Evolutionary conservation across 2,329 filamentous ascomycete genomes (phyloP).

Genomic region (Microsporum audouinii): DNA sequence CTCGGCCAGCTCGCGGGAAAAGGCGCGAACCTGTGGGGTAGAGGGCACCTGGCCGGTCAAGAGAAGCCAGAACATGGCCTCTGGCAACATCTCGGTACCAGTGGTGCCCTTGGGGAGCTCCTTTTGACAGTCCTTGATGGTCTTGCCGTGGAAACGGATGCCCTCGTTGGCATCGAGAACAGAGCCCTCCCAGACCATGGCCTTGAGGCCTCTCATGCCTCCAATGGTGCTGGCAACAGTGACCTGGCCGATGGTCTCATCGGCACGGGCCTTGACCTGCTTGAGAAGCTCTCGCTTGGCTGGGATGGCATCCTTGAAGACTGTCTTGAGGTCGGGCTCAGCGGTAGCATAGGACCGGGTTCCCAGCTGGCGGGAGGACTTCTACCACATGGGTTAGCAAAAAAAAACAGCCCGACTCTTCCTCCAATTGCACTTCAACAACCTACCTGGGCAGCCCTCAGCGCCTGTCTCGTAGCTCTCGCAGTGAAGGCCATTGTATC

Average conservation of each 20-base stretch:
- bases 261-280: slow-evolving; percentile 75
- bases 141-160: slow-evolving; percentile 94
- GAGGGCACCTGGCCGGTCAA: slow-evolving; percentile 86
- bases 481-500: slow-evolving; percentile 25
- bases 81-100: slow-evolving; percentile 84
- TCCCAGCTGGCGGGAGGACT: slow-evolving; percentile 15
- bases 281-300: slow-evolving; percentile 88
- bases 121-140: slow-evolving; percentile 94
- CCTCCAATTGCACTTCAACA: background rate
- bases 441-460: slow-evolving; percentile 29
- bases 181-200: slow-evolving; percentile 98
- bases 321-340: slow-evolving; percentile 82
- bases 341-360: slow-evolving; percentile 45
- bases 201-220: slow-evolving; percentile 94
- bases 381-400: slow-evolving; percentile 3
- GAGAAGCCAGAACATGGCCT: slow-evolving; percentile 99
- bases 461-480: slow-evolving; percentile 30
- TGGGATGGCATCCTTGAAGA: slow-evolving; percentile 72
- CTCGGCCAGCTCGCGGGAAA: slow-evolving; percentile 79
- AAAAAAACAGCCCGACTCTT: background rate
- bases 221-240: slow-evolving; percentile 90
- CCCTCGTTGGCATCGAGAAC: slow-evolving; percentile 94
- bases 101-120: slow-evolving; percentile 84
- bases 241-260: slow-evolving; percentile 79
- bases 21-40: slow-evolving; percentile 63